Base-by-base conservation (phyloP, 768 basidiomycete species). In the Podaxis sp. region DNA sequence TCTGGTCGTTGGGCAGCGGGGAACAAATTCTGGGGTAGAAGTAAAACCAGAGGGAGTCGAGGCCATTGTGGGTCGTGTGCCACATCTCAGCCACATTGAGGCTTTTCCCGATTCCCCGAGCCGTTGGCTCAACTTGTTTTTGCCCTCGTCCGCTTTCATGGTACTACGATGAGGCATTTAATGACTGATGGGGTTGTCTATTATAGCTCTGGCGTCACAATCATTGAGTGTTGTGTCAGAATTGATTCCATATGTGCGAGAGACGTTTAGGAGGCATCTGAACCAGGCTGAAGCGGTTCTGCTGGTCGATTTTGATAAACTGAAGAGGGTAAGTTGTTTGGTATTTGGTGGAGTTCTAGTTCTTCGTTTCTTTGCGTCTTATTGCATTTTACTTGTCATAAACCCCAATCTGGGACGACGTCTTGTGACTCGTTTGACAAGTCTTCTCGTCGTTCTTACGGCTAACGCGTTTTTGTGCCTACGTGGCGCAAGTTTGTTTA, bases 251-350 rank as follows among this genome's bases (percentile, higher is more conserved):
- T 98, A 98, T 72, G 88, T 99, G 56, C 90, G 97, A 52, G 97
- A 99, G 77, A 89, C 90, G 5, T 93, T 99, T 74, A 83, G 97
- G 53, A 84, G 97, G 65, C 96, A 98, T 78, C 82, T 99, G 33
- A 96, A 87, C 73, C 85, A 90, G 62, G 96, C 95, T 75, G 95
- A 99, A 75, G 94, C 95, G 12, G 94, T 98, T 52, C 96, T 99
- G 88, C 80, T 99, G 40, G 87, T 96, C 17, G 97, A 99, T 75
- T 99, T 99, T 72, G 97, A 99, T 78, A 98, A 96, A 78, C 84
- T 99, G 62, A 99, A 96, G 78, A 84, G 96, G 79, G 93, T 94
- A 67, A 66, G 90, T 77, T 51, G 38, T 58, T 58, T 57, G 33
- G 41, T 17, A 51, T 66, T 53, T 50, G 37, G 10, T 50, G 38